Conservation (phyloP, 257 asterid genomes). For the Gentiana straminea region DNA sequence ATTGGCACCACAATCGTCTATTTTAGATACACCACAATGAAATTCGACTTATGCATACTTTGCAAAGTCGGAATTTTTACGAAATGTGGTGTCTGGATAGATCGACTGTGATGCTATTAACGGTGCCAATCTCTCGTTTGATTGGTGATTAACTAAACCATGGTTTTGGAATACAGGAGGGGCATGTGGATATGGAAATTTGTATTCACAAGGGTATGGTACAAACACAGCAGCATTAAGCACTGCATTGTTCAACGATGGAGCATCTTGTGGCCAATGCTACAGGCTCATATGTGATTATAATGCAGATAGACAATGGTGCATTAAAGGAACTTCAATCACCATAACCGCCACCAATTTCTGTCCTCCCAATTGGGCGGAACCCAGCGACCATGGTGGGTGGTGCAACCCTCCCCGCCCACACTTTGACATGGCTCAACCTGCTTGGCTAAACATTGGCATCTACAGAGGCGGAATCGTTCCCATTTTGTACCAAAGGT, state of each 20-base stretch:
- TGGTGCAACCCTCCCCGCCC: conserved; percentile 33
- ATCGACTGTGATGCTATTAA: too few relatives aligned
- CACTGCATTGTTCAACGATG: conserved; percentile 26
- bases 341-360: conserved; percentile 27
- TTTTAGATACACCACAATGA: background rate
- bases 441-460: conserved; percentile 26
- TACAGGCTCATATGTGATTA: conserved; percentile 26
- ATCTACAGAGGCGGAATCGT: conserved; percentile 28
- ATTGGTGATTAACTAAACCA: too few relatives aligned
- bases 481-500: conserved; percentile 27
- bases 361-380: conserved; percentile 25
- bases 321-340: conserved; percentile 18
- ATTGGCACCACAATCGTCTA: too few relatives aligned
- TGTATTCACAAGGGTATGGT: conserved; percentile 20
- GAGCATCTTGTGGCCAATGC: conserved; percentile 30
- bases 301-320: conserved; percentile 16
- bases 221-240: conserved; percentile 26
- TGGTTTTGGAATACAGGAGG: conserved; percentile 12
- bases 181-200: conserved; percentile 24
- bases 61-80: background rate
- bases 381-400: conserved; percentile 24
- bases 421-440: conserved; percentile 35
- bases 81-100: background rate
- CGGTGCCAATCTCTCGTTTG: too few relatives aligned
- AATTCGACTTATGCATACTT: background rate